Conservation (phyloP, 208 protist genomes). For the Herpetomonas samuelpessoai region DNA sequence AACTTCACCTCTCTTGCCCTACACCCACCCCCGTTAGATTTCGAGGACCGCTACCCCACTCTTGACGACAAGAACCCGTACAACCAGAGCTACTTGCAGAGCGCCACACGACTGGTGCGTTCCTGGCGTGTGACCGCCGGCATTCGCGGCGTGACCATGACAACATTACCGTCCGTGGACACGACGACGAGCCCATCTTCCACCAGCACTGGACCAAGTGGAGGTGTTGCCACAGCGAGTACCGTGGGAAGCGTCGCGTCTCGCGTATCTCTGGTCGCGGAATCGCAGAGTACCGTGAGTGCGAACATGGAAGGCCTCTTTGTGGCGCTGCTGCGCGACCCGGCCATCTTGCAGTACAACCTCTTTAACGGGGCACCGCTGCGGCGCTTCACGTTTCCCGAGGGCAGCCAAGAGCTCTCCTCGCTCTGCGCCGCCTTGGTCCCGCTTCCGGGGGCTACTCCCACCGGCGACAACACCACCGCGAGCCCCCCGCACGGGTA, state of each 20-base stretch:
- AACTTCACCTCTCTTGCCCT: too few relatives aligned
- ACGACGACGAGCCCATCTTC: conserved; percentile 3
- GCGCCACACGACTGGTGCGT: conserved; percentile 17
- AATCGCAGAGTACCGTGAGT: background rate
- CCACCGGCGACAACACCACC: background rate
- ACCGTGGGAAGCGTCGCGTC: too few relatives aligned
- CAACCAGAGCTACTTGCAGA: conserved; percentile 29
- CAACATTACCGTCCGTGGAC: background rate
- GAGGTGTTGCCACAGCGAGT: too few relatives aligned
- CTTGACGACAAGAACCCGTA: conserved; percentile 13
- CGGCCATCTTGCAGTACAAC: conserved; percentile 73
- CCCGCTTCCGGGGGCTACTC: conserved; percentile 11
- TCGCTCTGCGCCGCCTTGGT: conserved; percentile 23
- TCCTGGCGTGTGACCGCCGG: conserved; percentile 51
- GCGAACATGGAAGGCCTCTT: conserved; percentile 28
- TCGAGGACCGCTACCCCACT: conserved; percentile 9
- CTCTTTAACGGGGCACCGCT: conserved; percentile 49
- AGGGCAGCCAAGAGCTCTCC: conserved; percentile 26
- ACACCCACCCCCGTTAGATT: background rate
- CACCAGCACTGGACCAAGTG: background rate
- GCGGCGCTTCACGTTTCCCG: conserved; percentile 37
- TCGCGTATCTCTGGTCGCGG: conserved; percentile 7
- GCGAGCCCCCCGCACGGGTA: background rate
- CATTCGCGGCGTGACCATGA: conserved; percentile 40
- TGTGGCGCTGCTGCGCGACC: conserved; percentile 45